Conservation (phyloP, 2,329 filamentous ascomycete genomes). For the Parastagonospora nodorum region DNA sequence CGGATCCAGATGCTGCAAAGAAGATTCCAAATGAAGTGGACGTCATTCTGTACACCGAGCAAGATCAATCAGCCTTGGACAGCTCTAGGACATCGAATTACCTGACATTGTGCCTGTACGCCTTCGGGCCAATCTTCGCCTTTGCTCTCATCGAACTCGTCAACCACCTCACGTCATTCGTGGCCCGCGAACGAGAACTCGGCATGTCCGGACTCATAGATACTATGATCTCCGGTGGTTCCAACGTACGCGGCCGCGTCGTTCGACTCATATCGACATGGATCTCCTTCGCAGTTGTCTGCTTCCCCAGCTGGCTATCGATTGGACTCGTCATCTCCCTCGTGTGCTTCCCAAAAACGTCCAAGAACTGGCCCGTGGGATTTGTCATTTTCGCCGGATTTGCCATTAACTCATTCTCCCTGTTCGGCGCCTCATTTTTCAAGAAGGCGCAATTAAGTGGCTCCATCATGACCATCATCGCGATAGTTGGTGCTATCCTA, state of each 20-base stretch:
- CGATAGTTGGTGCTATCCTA: slow-evolving; percentile 24
- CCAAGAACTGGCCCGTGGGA: slow-evolving; percentile 18
- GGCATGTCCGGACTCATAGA: slow-evolving; percentile 34
- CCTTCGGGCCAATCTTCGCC: slow-evolving; percentile 28
- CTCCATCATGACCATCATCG: slow-evolving; percentile 27
- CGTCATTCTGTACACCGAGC: slow-evolving; percentile 19
- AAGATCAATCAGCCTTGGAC: slow-evolving; percentile 16
- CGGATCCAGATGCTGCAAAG: slow-evolving; percentile 5
- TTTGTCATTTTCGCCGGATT: slow-evolving; percentile 30
- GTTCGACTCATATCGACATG: slow-evolving; percentile 27
- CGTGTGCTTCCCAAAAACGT: slow-evolving; percentile 25
- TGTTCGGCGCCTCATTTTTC: slow-evolving; percentile 33
- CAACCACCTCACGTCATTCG: slow-evolving; percentile 32
- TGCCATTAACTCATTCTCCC: slow-evolving; percentile 25
- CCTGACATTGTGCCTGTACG: slow-evolving; percentile 12
- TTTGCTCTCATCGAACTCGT: slow-evolving; percentile 27
- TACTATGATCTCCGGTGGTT: slow-evolving; percentile 31
- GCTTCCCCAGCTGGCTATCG: slow-evolving; percentile 29
- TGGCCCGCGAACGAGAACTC: slow-evolving; percentile 30
- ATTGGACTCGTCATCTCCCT: slow-evolving; percentile 24
- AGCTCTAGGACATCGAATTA: slow-evolving; percentile 15
- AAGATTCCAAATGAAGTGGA: slow-evolving; percentile 11
- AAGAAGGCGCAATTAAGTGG: slow-evolving; percentile 32
- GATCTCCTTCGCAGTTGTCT: slow-evolving; percentile 33
- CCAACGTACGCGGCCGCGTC: slow-evolving; percentile 19